Evolutionary conservation across 371 early-diverging fungal species (phyloP).

Genomic region (Zychaea mexicana): DNA sequence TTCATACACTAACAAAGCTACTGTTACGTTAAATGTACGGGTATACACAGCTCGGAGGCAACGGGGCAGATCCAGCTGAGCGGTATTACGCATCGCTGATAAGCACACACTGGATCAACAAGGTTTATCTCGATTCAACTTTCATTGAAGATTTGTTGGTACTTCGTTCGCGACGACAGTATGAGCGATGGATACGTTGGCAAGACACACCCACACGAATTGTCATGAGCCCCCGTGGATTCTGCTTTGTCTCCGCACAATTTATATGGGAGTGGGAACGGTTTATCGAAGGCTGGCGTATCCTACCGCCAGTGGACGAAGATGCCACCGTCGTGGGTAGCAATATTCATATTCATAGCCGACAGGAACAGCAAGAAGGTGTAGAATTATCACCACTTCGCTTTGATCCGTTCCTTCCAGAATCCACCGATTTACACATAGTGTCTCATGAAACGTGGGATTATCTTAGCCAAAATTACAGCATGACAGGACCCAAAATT

Average conservation of each 20-base stretch:
- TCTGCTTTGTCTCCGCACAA: slow-evolving; percentile 23
- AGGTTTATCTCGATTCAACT: background rate
- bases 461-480: slow-evolving; percentile 20
- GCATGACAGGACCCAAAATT: slow-evolving; percentile 17
- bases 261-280: slow-evolving; percentile 38
- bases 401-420: slow-evolving; percentile 17
- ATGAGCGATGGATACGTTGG: slow-evolving; percentile 29
- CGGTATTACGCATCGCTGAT: slow-evolving; percentile 18
- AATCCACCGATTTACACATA: slow-evolving; percentile 24
- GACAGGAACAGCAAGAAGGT: background rate
- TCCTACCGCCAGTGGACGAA: slow-evolving; percentile 9
- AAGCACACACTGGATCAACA: slow-evolving; percentile 6
- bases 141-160: background rate
- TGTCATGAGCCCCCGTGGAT: slow-evolving; percentile 6
- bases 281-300: slow-evolving; percentile 37
- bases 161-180: slow-evolving; percentile 12
- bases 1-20: no score
- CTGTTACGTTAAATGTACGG: no score
- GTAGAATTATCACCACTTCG: no score
- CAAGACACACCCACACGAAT: slow-evolving; percentile 27
- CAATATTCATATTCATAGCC: background rate
- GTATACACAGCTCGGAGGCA: slow-evolving; percentile 23
- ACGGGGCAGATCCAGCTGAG: slow-evolving; percentile 27
- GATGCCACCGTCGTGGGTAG: background rate
- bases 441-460: slow-evolving; percentile 34